Conservation (phyloP, 371 early-diverging fungal genomes). For the Mucor racemosus region DNA sequence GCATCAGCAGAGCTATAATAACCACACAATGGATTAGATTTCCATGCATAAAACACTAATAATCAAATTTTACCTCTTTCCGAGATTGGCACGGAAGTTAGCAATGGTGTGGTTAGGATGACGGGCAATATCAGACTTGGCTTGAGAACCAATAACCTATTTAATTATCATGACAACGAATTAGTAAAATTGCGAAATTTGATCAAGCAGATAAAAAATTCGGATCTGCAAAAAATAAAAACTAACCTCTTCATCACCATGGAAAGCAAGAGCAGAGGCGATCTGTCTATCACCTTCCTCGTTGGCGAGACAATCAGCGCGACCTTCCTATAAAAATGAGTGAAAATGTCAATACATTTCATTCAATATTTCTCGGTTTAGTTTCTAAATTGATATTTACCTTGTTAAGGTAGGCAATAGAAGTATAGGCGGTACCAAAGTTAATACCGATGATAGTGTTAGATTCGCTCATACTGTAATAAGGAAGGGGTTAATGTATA, state of each 20-base stretch:
- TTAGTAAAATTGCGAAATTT: background rate
- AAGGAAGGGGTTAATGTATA: slow-evolving; percentile 4
- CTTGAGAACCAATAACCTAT: slow-evolving; percentile 92
- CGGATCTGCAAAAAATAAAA: background rate
- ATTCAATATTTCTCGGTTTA: background rate
- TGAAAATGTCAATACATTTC: slow-evolving; percentile 44
- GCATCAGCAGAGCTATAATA: slow-evolving; percentile 43
- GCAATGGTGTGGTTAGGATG: slow-evolving; percentile 87
- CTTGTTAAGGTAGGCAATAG: slow-evolving; percentile 87
- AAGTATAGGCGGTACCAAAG: slow-evolving; percentile 90
- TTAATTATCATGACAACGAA: background rate
- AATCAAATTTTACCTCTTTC: slow-evolving; percentile 61
- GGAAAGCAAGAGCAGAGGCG: slow-evolving; percentile 91
- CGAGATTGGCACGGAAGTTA: slow-evolving; percentile 87
- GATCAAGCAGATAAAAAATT: background rate
- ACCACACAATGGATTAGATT: background rate
- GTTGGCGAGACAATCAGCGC: slow-evolving; percentile 94
- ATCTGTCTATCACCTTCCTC: slow-evolving; percentile 97
- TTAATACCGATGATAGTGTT: slow-evolving; percentile 78
- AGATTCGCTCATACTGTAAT: slow-evolving; percentile 39
- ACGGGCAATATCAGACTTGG: slow-evolving; percentile 87
- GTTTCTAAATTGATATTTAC: slow-evolving; percentile 30
- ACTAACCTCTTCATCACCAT: slow-evolving; percentile 83
- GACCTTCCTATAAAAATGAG: slow-evolving; percentile 68
- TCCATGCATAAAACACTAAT: background rate